These are phyloP conservation scores for Xylariaceae sp. DNA, from an alignment of 2,329 filamentous ascomycete genomes.

Conservation along the genomic window DNA sequence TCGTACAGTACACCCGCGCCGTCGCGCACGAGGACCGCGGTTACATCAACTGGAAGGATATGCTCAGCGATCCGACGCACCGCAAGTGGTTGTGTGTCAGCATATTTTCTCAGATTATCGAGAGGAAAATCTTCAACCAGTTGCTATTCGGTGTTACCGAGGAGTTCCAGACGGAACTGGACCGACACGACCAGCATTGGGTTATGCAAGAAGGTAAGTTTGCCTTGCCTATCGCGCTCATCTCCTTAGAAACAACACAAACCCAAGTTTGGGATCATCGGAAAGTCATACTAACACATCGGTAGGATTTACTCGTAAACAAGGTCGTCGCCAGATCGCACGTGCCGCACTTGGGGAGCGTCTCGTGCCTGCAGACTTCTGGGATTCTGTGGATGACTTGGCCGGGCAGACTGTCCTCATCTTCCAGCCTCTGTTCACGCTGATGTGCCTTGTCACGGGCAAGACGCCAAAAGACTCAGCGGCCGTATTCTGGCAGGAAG, in stretches of 20 bases:
- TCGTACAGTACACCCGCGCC: conserved; percentile 44
- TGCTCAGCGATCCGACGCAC: conserved; percentile 40
- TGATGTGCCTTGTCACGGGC: conserved; percentile 31
- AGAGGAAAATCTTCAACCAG: conserved; percentile 47
- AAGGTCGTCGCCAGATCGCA: conserved; percentile 41
- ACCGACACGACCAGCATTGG: conserved; percentile 41
- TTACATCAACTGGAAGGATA: conserved; percentile 44
- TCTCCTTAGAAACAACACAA: background rate
- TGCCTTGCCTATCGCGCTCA: background rate
- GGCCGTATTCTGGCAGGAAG: conserved; percentile 34
- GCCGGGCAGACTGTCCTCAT: conserved; percentile 43
- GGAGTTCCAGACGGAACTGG: conserved; percentile 38
- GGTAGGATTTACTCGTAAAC: conserved; percentile 47
- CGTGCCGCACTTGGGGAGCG: conserved; percentile 34
- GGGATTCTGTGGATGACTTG: conserved; percentile 46
- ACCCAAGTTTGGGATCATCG: background rate
- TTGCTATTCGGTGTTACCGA: conserved; percentile 49
- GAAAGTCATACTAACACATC: background rate
- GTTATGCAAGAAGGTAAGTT: conserved; percentile 44
- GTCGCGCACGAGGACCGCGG: conserved; percentile 46
- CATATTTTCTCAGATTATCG: conserved; percentile 47
- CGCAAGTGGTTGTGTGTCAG: conserved; percentile 46
- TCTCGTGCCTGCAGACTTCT: conserved; percentile 45
- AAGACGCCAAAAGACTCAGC: background rate
- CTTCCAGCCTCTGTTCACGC: conserved; percentile 47